Base-by-base conservation (phyloP, 2,329 filamentous ascomycete species). In the Stachybotrys echinatus region DNA sequence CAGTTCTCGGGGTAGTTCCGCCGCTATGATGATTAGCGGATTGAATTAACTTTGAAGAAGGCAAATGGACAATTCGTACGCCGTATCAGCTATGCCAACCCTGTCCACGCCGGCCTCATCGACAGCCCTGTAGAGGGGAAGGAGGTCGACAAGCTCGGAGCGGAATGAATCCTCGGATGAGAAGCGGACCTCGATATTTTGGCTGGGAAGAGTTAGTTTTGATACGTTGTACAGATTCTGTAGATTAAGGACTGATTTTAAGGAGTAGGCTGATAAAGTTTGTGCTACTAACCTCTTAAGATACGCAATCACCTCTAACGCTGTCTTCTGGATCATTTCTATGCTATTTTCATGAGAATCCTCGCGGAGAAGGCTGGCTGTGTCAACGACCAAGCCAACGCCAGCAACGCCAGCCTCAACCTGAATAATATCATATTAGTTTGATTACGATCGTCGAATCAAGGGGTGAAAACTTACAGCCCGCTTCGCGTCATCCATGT, bases 321-420 rank as follows among this genome's bases (percentile, higher is more conserved):
- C 89, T 42, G 86, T 83, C 73, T 89, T 88, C 74, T 79, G 50
- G 50, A 66, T 89, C 65, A 87, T 88, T 59, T 83, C 85, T 85
- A 94, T 92, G 63, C 89, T 85, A 80, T 94, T 94, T 67, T 89
- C 89, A 69, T 92, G 89, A 50, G 81, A 86, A 75, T 92, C 85
- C 70, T 94, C 85, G 65, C 86, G 83, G 47, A 94, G 80, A 68
- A 88, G 88, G 49, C 81, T 87, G 31, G 86, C 89, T 23, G 88
- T 92, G 52, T 88, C 88, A 67, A 94, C 92, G 59, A 92, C 88
- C 48, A 92, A 79, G 66, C 90, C 86, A 53, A 89, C 82, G 67
- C 88, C 88, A 61, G 91, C 85, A 51, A 92, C 87, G 71, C 88
- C 88, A 47, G 23, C 44, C 85, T 90, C 82, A 43, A n/a, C n/a